Conservation (phyloP, 2,329 filamentous ascomycete genomes). For the Cladosporium oxysporum region DNA sequence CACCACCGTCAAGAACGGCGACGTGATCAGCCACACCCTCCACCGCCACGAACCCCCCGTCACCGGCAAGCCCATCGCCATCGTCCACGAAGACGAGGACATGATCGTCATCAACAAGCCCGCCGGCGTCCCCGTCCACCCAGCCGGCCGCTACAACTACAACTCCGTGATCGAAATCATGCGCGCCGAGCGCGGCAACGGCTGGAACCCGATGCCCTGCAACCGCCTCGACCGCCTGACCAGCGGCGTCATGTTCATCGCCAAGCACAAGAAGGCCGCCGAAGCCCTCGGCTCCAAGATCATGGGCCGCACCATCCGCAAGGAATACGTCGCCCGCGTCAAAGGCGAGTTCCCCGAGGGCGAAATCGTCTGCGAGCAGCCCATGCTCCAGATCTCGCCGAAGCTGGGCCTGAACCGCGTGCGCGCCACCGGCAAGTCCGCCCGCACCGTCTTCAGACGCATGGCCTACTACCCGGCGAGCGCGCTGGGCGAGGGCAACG, state of each 20-base stretch:
- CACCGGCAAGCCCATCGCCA: conserved; percentile 72
- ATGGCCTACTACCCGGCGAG: conserved; percentile 82
- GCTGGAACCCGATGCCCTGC: conserved; percentile 69
- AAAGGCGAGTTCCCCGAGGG: conserved; percentile 89
- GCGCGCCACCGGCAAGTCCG: conserved; percentile 87
- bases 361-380: conserved; percentile 88
- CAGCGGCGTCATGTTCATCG: conserved; percentile 97
- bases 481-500: conserved; percentile 29
- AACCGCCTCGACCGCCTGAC: conserved; percentile 93
- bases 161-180: conserved; percentile 95
- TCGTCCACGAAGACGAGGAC: conserved; percentile 88
- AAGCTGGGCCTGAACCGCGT: conserved; percentile 93
- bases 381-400: conserved; percentile 89
- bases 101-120: conserved; percentile 98
- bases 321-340: conserved; percentile 92
- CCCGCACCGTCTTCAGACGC: conserved; percentile 86
- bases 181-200: conserved; percentile 67
- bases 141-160: conserved; percentile 91
- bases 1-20: conserved; percentile 80
- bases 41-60: conserved; percentile 96
- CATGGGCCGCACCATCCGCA: conserved; percentile 76
- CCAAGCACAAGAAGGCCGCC: conserved; percentile 78
- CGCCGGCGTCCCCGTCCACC: conserved; percentile 90
- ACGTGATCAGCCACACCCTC: conserved; percentile 87
- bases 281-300: conserved; percentile 77